Percentiles rank a stretch among this genome's conserved stretches.
These are phyloP conservation scores for Oropetium thomaeum DNA, from an alignment of 176 grass and related monocot species.

Conservation along the genomic window DNA sequence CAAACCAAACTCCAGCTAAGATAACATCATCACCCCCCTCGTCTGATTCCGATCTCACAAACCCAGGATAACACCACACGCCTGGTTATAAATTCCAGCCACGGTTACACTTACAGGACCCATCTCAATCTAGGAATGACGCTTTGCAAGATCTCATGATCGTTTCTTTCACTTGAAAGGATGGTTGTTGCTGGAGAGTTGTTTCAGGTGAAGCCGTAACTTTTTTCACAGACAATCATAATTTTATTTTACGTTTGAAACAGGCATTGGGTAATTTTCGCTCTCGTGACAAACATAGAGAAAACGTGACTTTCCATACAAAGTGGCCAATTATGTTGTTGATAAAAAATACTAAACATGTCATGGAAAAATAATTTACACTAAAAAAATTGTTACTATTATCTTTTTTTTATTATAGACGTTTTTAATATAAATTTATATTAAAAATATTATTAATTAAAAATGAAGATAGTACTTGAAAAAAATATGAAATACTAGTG, in stretches of 20 bases:
- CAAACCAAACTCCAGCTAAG: constrained; percentile 64
- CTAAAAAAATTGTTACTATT: too few relatives aligned
- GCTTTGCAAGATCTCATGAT: background rate
- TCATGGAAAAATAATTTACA: too few relatives aligned
- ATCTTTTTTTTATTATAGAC: too few relatives aligned
- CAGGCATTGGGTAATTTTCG: too few relatives aligned
- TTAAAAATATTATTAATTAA: too few relatives aligned
- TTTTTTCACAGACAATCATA: background rate
- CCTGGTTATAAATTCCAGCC: background rate
- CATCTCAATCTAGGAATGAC: constrained; percentile 11
- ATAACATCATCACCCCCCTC: constrained; percentile 22
- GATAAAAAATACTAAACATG: too few relatives aligned
- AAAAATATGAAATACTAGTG: too few relatives aligned
- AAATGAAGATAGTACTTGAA: too few relatives aligned
- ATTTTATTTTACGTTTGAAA: background rate
- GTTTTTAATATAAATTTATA: too few relatives aligned
- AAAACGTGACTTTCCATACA: too few relatives aligned
- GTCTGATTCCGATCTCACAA: background rate
- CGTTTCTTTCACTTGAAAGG: background rate
- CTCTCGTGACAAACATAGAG: too few relatives aligned
- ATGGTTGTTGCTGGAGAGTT: background rate
- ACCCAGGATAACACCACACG: background rate
- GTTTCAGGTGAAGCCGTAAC: background rate
- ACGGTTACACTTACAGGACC: constrained; percentile 6
- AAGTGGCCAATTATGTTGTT: too few relatives aligned